These are phyloP conservation scores for Saturnispora galanensis DNA, from an alignment of 805 yeast species.

Conservation along the genomic window DNA sequence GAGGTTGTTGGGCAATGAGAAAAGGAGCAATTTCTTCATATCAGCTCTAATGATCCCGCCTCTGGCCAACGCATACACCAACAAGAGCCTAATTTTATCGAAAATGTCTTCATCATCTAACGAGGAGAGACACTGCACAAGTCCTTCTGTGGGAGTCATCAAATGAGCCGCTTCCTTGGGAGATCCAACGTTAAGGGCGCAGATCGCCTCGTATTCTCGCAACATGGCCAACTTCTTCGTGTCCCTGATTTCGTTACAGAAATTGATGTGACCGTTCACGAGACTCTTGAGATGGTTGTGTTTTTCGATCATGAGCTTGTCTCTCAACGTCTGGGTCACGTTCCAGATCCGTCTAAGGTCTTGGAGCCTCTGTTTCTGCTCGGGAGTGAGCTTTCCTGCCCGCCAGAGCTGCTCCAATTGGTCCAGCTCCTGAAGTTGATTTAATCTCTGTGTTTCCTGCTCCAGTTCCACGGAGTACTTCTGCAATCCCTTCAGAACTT, in stretches of 20 bases:
- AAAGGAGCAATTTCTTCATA: constrained; percentile 56
- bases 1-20: constrained; percentile 28
- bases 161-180: constrained; percentile 5
- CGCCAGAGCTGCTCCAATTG: constrained; percentile 4
- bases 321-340: constrained; percentile 7
- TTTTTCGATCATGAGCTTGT: constrained; percentile 5
- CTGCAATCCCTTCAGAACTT: constrained; percentile 16
- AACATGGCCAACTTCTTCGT: constrained; percentile 4
- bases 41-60: constrained; percentile 75
- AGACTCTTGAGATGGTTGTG: constrained; percentile 5
- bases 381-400: constrained; percentile 1
- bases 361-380: constrained; percentile 6
- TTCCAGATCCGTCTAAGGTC: constrained; percentile 4
- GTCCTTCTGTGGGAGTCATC: constrained; percentile 43
- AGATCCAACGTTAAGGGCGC: constrained; percentile 5
- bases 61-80: constrained; percentile 68
- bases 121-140: constrained; percentile 45
- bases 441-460: constrained; percentile 3
- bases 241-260: constrained; percentile 8
- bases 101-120: constrained; percentile 31
- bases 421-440: constrained; percentile 6
- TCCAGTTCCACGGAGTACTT: constrained; percentile 5
- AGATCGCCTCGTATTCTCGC: constrained; percentile 7
- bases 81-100: constrained; percentile 63
- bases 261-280: constrained; percentile 7